Evolutionary conservation across 441 rosid species (phyloP), one percentile per base, ranked within the genome.

Genomic region (Capsella rubella): DNA sequence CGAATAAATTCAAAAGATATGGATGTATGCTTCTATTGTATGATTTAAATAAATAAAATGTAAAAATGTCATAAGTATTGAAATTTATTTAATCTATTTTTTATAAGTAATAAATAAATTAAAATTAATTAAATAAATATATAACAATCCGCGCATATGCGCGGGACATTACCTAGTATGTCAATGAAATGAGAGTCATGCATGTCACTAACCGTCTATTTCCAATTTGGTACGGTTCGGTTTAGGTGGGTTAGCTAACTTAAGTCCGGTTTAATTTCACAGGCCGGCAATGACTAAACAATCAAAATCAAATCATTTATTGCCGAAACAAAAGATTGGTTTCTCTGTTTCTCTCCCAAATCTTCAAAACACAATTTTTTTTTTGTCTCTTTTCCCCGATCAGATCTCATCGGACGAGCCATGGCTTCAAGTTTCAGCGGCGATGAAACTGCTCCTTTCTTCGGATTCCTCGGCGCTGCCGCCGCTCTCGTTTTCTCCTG

Each of bases 381-480:
- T 12, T 21, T 51, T 4, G 40, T 45, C 64, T 75, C 66, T 47
- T 31, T 31, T 45, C 71, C 25, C 25, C 16, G 79, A 56, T 64
- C 75, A 76, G 75, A 76, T 76, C 79, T 70, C 60, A 55, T 18
- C 75, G 54, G 58, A 79, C 47, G 16, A 53, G n/a, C 54, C 37
- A 82, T 82, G 85, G 63, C 81, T 27, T 77, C 85, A 54, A 42
- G 63, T 74, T 86, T 86, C 77, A 84, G 89, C 79, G 87, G 89
- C 78, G 87, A 86, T 77, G 89, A 86, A 72, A 86, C 87, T 60
- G 87, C 90, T n/a, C 90, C 87, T 14, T 84, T 84, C 82, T 84
- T 86, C 71, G 86, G 86, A 46, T 84, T 83, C 79, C 86, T 83
- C 8, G 83, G 86, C 56, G 84, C 86, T 2, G 85, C 87, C 0